Conservation (phyloP, 1,139 yeast genomes). For the Nakaseomyces uthaithaninus region DNA sequence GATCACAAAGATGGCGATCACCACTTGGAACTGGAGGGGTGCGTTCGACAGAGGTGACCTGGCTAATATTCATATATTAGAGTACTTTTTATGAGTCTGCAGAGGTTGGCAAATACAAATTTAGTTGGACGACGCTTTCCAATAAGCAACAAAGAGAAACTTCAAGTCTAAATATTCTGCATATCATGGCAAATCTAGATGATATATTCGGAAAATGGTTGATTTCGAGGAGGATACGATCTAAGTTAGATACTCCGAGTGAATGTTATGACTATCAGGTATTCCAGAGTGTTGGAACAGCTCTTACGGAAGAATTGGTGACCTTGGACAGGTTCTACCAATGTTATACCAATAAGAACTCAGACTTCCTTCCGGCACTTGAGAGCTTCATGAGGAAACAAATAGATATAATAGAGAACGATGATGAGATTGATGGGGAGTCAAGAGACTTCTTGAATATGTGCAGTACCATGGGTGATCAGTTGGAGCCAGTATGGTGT, state of each 20-base stretch:
- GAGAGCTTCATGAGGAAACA: neutral
- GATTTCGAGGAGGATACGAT: conserved; percentile 8
- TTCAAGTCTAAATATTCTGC: neutral
- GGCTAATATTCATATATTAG: no score
- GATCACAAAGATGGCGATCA: no score
- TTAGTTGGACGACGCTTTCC: no score
- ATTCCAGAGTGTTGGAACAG: conserved; percentile 4
- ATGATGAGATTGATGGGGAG: conserved; percentile 1
- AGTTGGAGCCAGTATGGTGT: conserved; percentile 24
- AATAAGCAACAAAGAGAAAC: neutral
- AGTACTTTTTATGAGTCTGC: no score
- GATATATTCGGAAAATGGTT: conserved; percentile 9
- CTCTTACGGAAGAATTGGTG: conserved; percentile 5
- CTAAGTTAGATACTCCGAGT: conserved; percentile 1
- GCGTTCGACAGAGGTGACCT: no score
- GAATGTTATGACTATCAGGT: conserved; percentile 7
- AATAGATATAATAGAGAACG: neutral
- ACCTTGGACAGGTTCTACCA: conserved; percentile 6
- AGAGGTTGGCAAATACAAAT: no score
- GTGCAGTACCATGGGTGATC: conserved; percentile 10
- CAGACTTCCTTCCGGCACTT: conserved; percentile 1
- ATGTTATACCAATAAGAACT: neutral
- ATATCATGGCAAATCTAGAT: conserved; percentile 1
- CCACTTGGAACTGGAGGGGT: no score
- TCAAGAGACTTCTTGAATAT: neutral